Percentiles rank a stretch among this genome's conserved stretches.
phyloP scores from a whole-genome alignment of 768 basidiomycete genomes.

The Aureoboletus auriporus region DNA sequence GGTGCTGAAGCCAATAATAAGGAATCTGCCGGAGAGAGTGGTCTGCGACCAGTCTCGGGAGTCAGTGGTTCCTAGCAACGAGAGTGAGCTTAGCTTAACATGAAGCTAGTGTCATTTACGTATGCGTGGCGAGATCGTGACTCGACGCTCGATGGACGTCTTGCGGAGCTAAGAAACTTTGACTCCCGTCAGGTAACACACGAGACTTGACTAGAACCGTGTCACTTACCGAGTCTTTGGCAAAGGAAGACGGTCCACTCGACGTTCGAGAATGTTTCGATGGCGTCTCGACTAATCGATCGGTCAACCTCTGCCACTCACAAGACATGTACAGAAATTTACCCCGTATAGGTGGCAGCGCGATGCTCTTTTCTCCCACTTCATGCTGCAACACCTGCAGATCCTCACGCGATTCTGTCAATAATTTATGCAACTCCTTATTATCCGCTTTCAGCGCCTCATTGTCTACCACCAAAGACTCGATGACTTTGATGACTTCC shows the following conservation, averaged over 20 bases:
- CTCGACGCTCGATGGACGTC: constrained; percentile 36
- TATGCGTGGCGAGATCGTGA: constrained; percentile 27
- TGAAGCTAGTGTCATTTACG: constrained; percentile 25
- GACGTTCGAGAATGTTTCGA: constrained; percentile 40
- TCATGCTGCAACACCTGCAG: constrained; percentile 66
- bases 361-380: constrained; percentile 65
- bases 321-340: neutral
- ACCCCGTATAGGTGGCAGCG: constrained; percentile 42
- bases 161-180: constrained; percentile 20
- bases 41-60: constrained; percentile 40
- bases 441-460: constrained; percentile 80
- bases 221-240: constrained; percentile 44
- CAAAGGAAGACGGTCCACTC: constrained; percentile 41
- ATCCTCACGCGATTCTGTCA: constrained; percentile 78
- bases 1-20: constrained; percentile 20
- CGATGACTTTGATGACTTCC: constrained; percentile 67
- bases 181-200: constrained; percentile 22
- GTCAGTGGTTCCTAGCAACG: constrained; percentile 40
- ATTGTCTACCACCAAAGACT: constrained; percentile 84
- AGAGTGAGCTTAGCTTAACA: constrained; percentile 7
- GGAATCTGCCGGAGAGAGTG: constrained; percentile 41
- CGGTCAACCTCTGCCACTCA: constrained; percentile 1
- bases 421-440: constrained; percentile 67
- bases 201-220: constrained; percentile 19
- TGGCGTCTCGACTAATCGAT: constrained; percentile 27